Conservation (phyloP, 495 filamentous ascomycete genomes). For the Penicillium bovifimosum region DNA sequence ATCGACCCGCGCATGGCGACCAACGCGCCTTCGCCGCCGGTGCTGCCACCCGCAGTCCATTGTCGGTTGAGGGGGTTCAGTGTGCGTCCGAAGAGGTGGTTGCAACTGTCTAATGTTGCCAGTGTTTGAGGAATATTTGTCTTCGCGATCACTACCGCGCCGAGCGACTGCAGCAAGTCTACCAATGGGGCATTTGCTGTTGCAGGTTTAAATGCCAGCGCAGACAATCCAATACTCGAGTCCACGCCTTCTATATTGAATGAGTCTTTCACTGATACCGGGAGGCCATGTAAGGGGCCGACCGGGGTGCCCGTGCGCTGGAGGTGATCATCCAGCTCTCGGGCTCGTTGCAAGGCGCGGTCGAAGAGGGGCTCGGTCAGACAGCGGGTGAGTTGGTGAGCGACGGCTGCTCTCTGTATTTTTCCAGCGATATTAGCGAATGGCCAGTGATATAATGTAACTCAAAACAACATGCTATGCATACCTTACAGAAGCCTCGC, state of each 20-base stretch:
- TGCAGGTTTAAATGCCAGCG: conserved; percentile 47
- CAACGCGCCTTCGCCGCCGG: conserved; percentile 63
- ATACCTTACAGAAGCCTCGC: conserved; percentile 56
- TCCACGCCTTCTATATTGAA: conserved; percentile 58
- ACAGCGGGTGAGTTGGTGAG: conserved; percentile 60
- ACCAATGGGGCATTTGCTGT: conserved; percentile 38
- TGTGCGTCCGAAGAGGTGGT: conserved; percentile 52
- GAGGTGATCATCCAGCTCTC: conserved; percentile 51
- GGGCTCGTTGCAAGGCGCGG: conserved; percentile 52
- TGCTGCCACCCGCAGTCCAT: conserved; percentile 55
- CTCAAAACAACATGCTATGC: background rate
- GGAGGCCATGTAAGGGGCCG: conserved; percentile 64
- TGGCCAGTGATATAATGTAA: background rate
- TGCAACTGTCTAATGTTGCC: conserved; percentile 34
- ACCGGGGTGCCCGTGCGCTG: conserved; percentile 40
- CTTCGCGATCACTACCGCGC: conserved; percentile 59
- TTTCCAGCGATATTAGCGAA: background rate
- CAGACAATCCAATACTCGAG: conserved; percentile 54
- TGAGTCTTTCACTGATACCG: conserved; percentile 60
- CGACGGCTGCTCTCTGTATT: conserved; percentile 48
- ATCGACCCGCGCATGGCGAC: conserved; percentile 56
- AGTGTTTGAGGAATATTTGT: conserved; percentile 59
- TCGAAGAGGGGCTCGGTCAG: conserved; percentile 63
- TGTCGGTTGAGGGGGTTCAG: conserved; percentile 57
- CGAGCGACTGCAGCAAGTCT: conserved; percentile 35